Evolutionary conservation across 306 rosid species (phyloP).

Genomic region (Trifolium dubium): DNA sequence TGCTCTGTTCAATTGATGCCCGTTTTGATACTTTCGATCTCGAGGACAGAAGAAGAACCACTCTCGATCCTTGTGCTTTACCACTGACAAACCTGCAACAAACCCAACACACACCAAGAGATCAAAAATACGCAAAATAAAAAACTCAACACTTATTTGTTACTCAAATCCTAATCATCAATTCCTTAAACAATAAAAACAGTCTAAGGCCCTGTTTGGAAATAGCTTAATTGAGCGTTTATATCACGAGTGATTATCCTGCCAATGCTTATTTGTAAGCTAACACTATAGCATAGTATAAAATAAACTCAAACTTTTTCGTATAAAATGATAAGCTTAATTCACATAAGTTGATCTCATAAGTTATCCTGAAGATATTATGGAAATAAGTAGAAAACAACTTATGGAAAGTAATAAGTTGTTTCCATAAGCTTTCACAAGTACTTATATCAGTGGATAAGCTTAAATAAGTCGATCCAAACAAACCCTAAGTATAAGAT

Average conservation of each 20-base stretch:
- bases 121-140: neutral
- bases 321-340: neutral
- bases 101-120: constrained; percentile 1
- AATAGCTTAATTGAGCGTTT: neutral
- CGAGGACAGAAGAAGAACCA: constrained; percentile 99
- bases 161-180: neutral
- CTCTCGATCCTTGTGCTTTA: constrained; percentile 76
- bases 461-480: neutral
- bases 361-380: too few species aligned
- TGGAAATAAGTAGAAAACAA: too few species aligned
- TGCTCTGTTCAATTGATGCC: constrained; percentile 80
- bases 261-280: neutral
- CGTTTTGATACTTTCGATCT: constrained; percentile 91
- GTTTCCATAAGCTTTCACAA: neutral
- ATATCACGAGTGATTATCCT: neutral
- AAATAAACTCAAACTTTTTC: neutral
- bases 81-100: constrained; percentile 66
- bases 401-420: neutral
- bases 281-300: neutral
- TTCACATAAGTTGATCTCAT: neutral
- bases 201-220: neutral
- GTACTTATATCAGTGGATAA: neutral
- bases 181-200: neutral
- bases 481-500: neutral
- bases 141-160: neutral